Conservation (phyloP, 1,284 basidiomycete genomes). For the Pseudozyma tsukubaensis region DNA sequence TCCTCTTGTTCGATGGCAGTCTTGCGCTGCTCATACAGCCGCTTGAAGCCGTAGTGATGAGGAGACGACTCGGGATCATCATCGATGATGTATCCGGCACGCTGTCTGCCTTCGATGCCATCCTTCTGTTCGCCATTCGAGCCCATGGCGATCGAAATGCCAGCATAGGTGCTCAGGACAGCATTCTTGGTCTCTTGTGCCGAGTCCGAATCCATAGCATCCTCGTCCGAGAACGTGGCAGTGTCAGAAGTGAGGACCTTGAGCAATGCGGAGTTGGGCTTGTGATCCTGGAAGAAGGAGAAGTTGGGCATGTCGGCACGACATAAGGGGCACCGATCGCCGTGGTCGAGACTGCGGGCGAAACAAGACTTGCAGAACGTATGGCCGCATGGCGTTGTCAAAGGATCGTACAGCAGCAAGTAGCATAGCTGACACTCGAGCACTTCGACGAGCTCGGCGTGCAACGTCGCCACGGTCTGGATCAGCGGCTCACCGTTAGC, state of each 20-base stretch:
- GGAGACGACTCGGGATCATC: constrained; percentile 42
- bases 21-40: constrained; percentile 73
- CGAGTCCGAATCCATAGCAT: constrained; percentile 32
- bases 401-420: constrained; percentile 81
- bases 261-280: constrained; percentile 44
- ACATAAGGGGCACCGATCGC: constrained; percentile 83
- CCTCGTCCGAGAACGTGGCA: constrained; percentile 46
- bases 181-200: constrained; percentile 20
- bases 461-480: constrained; percentile 49
- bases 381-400: constrained; percentile 94
- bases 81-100: constrained; percentile 28
- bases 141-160: constrained; percentile 23
- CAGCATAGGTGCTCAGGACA: constrained; percentile 18
- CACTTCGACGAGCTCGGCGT: constrained; percentile 76
- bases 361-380: constrained; percentile 91
- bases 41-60: constrained; percentile 46
- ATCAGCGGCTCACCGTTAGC: constrained; percentile 41
- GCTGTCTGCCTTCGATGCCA: background rate
- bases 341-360: constrained; percentile 88
- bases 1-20: constrained; percentile 79
- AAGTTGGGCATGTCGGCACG: constrained; percentile 80
- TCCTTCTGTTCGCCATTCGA: background rate
- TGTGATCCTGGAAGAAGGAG: constrained; percentile 81
- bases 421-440: constrained; percentile 92
- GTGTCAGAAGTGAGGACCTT: constrained; percentile 53